These are phyloP conservation scores for Spinacia oleracea DNA, from an alignment of 179 eudicot species.

Conservation along the genomic window DNA sequence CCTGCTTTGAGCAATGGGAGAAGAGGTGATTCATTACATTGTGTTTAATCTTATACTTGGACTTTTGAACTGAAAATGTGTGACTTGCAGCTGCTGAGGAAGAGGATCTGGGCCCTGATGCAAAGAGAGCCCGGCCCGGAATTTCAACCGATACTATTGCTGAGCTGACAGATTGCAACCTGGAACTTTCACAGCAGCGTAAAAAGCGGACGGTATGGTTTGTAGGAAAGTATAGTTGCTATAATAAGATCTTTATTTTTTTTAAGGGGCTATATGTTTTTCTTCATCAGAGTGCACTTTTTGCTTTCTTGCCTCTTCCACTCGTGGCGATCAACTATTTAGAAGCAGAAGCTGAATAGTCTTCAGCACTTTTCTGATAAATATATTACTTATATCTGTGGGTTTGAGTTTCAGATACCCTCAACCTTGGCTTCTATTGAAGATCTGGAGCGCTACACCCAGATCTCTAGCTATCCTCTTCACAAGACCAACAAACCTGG, in stretches of 20 bases:
- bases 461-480: slow-evolving; percentile 80
- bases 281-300: not conserved
- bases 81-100: slow-evolving; percentile 60
- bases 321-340: not conserved
- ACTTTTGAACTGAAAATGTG: slow-evolving; percentile 6
- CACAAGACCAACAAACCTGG: slow-evolving; percentile 97
- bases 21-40: slow-evolving; percentile 57
- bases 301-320: not conserved
- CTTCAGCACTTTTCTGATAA: not conserved
- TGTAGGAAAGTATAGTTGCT: not conserved
- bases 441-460: slow-evolving; percentile 78
- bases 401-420: slow-evolving; percentile 55
- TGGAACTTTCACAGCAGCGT: slow-evolving; percentile 83
- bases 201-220: slow-evolving; percentile 76
- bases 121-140: slow-evolving; percentile 69
- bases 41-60: not conserved
- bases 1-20: slow-evolving; percentile 82
- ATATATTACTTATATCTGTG: not conserved
- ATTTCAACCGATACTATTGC: slow-evolving; percentile 66
- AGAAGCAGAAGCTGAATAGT: not conserved
- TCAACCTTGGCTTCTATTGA: slow-evolving; percentile 79
- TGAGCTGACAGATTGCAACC: slow-evolving; percentile 89
- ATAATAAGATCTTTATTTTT: not conserved
- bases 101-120: slow-evolving; percentile 62
- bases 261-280: not conserved